phyloP scores from a whole-genome alignment of 352 stramenopile genomes.

The Globisporangium spiculum region DNA sequence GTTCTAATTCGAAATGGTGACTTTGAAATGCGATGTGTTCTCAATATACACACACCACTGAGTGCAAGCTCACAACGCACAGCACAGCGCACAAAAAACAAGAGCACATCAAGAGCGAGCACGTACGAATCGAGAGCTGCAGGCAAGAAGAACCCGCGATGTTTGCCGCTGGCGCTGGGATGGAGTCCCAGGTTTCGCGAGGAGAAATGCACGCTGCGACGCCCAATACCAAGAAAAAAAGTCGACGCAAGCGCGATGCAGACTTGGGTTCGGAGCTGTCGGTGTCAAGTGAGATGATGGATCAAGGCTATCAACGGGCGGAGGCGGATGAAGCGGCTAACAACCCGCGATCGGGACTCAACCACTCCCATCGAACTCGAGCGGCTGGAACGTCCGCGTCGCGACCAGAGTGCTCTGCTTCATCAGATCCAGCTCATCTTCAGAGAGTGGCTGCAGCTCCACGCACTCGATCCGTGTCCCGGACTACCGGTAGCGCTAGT shows the following conservation, averaged over 20 bases:
- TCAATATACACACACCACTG: neutral
- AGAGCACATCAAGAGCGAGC: neutral
- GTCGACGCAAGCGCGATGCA: slow-evolving; percentile 13
- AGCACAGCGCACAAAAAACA: neutral
- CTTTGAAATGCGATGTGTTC: too few species aligned
- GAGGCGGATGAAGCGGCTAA: neutral
- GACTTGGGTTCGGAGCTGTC: neutral
- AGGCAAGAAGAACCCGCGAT: neutral
- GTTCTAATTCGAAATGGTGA: neutral
- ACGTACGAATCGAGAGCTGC: neutral
- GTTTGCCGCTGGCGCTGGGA: neutral
- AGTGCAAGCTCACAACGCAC: neutral
- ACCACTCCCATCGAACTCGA: slow-evolving; percentile 1
- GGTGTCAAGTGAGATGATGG: neutral
- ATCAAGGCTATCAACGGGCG: neutral
- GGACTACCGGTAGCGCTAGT: neutral
- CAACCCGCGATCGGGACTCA: slow-evolving; percentile 1
- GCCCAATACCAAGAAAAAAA: slow-evolving; percentile 21
- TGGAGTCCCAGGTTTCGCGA: neutral
- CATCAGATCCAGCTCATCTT: neutral
- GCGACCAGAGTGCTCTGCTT: neutral
- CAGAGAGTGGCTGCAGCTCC: neutral
- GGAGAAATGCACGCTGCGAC: neutral
- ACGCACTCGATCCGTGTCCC: neutral
- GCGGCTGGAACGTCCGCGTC: neutral